Base-by-base conservation (phyloP, 2,329 filamentous ascomycete genomes). In the Thelonectria blattea region DNA sequence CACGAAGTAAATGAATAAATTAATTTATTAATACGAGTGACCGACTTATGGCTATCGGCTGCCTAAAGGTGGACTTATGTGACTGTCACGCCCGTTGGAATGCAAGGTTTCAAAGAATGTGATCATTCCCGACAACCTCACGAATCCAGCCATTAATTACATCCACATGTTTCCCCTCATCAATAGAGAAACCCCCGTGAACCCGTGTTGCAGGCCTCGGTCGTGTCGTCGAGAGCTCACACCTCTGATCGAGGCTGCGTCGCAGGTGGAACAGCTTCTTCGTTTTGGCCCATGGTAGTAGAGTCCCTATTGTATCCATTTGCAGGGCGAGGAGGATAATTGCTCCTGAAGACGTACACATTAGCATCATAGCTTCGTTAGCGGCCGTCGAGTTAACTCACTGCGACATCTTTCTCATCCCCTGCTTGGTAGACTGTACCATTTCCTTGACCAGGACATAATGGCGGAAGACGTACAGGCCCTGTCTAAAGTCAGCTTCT, bases 391-490 rank as follows among this genome's bases (percentile, higher is more conserved):
- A 15, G 17, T 8, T 39, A 15, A 50, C 53, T 56, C 37, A 56
- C 53, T 41, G 15, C 24, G 53, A 56, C n/a, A 56, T 24, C 34
- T 50, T 56, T 24, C 45, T 39, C 15, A 41, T 41, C 34, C 45
- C 34, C 32, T 43, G 27, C 41, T 47, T 58, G 37, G 41, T 27
- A 15, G n/a, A 22, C 8, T 37, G 11, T 10, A 43, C 37, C 8
- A 56, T 51, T 12, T 64, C 62, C 2, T 56, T 51, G 52, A 64
- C 20, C 14, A 57, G 41, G 48, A 64, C 52, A n/a, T 64, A 64
- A 12, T 24, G 56, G 2, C 45, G 55, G 43, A 62, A 62, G 48
- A 64, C 62, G 32, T 59, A 59, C 14, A 59, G 22, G 4, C 62
- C 62, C 62, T 64, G 32, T n/a, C 15, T 48, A 6, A 9, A 17